Percentiles rank a stretch among this genome's conserved stretches.
Conservation (phyloP, 345 rosid genomes). For the Rhizophora apiculata region DNA sequence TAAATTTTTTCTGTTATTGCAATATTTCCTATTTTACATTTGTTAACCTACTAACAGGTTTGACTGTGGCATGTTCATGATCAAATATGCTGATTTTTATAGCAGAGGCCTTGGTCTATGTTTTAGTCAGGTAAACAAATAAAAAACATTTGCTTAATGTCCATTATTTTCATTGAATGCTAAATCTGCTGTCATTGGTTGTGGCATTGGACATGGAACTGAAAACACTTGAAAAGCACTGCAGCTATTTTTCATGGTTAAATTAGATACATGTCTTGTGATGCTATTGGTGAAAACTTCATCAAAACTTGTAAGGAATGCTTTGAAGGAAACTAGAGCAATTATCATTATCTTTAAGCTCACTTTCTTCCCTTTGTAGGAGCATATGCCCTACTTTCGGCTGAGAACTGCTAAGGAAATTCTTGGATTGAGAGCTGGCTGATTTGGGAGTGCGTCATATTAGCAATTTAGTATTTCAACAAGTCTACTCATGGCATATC, state of each 20-base stretch:
- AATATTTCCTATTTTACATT: neutral
- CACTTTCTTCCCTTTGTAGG: conserved; percentile 32
- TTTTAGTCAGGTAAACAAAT: conserved; percentile 69
- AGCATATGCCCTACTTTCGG: conserved; percentile 90
- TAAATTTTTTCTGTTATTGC: neutral
- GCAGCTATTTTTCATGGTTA: too few relatives aligned
- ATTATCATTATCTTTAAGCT: neutral
- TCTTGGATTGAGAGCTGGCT: conserved; percentile 76
- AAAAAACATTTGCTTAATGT: neutral
- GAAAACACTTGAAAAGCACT: too few relatives aligned
- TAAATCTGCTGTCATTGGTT: neutral
- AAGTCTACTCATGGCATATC: neutral
- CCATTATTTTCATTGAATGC: neutral
- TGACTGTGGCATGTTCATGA: conserved; percentile 98
- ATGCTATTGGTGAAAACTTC: neutral
- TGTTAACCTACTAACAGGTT: conserved; percentile 47
- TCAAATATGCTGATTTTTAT: conserved; percentile 85
- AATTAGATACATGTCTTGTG: neutral
- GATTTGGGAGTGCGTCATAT: conserved; percentile 14
- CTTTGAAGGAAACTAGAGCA: too few relatives aligned
- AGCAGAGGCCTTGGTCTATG: conserved; percentile 86
- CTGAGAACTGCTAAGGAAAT: conserved; percentile 88
- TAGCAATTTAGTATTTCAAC: neutral
- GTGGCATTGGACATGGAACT: neutral
- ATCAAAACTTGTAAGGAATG: too few relatives aligned